Percentiles rank a stretch among this genome's conserved stretches.
These are phyloP conservation scores for Spathaspora gorwiae DNA, from an alignment of 805 yeast genomes.

Conservation along the genomic window DNA sequence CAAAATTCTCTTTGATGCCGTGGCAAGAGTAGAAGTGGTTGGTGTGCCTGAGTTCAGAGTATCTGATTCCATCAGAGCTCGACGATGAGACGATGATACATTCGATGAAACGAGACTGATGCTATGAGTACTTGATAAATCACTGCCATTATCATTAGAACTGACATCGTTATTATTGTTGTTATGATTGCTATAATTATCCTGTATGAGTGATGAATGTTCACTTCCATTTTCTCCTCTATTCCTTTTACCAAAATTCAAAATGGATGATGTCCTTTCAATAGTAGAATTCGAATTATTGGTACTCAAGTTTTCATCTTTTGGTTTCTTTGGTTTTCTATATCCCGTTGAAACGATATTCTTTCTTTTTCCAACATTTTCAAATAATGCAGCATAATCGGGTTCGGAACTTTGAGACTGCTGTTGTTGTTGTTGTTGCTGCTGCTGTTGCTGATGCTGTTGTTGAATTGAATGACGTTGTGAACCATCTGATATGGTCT, in stretches of 20 bases:
- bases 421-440: not conserved
- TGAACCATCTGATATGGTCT: conserved; percentile 7
- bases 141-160: conserved; percentile 3
- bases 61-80: not conserved
- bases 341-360: conserved; percentile 17
- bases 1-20: conserved; percentile 35
- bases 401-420: conserved; percentile 20
- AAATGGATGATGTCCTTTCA: not conserved
- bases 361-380: conserved; percentile 39
- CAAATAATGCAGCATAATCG: conserved; percentile 41
- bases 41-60: not conserved
- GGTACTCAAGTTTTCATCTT: conserved; percentile 12
- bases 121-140: not conserved
- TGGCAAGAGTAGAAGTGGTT: conserved; percentile 19
- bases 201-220: conserved; percentile 5
- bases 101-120: conserved; percentile 12
- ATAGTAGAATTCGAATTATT: not conserved
- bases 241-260: not conserved
- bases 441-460: not conserved
- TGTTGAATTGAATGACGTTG: not conserved
- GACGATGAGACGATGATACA: conserved; percentile 7
- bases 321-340: conserved; percentile 23
- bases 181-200: not conserved
- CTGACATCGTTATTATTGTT: no score
- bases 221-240: conserved; percentile 4